Base-by-base conservation (phyloP, 306 rosid species). In the Dryas drummondii region DNA sequence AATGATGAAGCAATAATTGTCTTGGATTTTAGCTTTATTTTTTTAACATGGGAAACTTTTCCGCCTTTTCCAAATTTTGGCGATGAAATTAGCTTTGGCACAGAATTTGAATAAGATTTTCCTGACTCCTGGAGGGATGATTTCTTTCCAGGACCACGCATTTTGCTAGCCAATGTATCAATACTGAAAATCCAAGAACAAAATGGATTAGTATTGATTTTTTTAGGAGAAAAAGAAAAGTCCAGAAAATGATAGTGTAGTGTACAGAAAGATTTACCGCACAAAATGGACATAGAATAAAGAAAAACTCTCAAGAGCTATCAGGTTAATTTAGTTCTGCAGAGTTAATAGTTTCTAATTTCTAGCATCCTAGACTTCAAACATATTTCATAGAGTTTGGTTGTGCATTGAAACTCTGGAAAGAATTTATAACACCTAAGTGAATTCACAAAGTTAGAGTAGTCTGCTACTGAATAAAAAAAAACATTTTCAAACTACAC, bases 131-230 rank as follows among this genome's bases (percentile, higher is more conserved):
- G 60, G 47, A 50, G 58, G 27, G 66, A 79, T 79, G 79, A 53
- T 78, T 82, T 79, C 84, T 84, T 87, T 78, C 76, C 86, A 75
- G 85, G 64, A 57, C 65, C 86, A 72, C 47, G 84, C 96, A 92
- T 92, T 79, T 67, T 76, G 79, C 75, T 73, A 42, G 78, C n/a
- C 77, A 76, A 79, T 51, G 78, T 76, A 22, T 32, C 71, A 62
- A 26, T 76, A 79, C 87, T 81, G 86, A 78, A 58, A 82, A 59
- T 73, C 63, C 8, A 68, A 14, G 46, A 48, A 72, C 27, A 80
- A 48, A 78, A 64, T 6, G 13, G 68, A 16, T 70, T 40, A 59
- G 40, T 9, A 74, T 26, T 42, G 66, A 61, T 14, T 68, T 53
- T 64, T 73, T 13, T 26, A 65, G 11, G 65, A 15, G 8, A 26